Base-by-base conservation (phyloP, 2,329 filamentous ascomycete genomes). In the Diaporthe australafricana region DNA sequence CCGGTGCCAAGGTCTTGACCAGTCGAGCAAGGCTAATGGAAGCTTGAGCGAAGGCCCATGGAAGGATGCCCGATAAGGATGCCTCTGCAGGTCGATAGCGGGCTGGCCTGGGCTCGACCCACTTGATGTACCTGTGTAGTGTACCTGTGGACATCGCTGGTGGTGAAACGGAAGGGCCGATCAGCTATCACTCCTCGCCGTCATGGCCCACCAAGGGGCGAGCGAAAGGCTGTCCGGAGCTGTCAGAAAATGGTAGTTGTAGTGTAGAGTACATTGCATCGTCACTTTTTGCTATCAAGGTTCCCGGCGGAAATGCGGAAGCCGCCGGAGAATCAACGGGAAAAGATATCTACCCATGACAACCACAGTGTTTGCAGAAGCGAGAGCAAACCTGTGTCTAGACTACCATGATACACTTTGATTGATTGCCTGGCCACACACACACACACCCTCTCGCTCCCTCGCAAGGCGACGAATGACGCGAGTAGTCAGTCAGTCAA, bases 31-130 rank as follows among this genome's bases (percentile, higher is more conserved):
- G 47, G n/a, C 45, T 65, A 45, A 65, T 60, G 70, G 70, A 72
- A 60, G 38, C 17, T 50, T n/a, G 45, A 72, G 60, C 56, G 72
- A 73, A 73, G 70, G 57, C 8, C 17, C n/a, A 65, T 72, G 42
- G 56, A 69, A 68, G 65, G 72, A 53, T 47, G 25, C 20, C 16
- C 32, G 60, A 65, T 47, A 57, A 62, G 47, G 40, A 53, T 50
- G 47, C 12, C 22, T 40, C 32, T 27, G 56, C 35, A 65, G 47
- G 48, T 25, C 22, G 47, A 63, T 52, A 70, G 55, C 25, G 42
- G 56, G 45, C n/a, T 47, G 35, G 42, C 20, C 56, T 62, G 55
- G n/a, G 60, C 60, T 50, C 14, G 60, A 25, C 30, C 60, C 42
- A 48, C 60, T 38, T 38, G 14, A 35, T 5, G 32, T 35, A 9